Conservation (phyloP, 2,329 filamentous ascomycete genomes). For the Cyphellophora europaea region DNA sequence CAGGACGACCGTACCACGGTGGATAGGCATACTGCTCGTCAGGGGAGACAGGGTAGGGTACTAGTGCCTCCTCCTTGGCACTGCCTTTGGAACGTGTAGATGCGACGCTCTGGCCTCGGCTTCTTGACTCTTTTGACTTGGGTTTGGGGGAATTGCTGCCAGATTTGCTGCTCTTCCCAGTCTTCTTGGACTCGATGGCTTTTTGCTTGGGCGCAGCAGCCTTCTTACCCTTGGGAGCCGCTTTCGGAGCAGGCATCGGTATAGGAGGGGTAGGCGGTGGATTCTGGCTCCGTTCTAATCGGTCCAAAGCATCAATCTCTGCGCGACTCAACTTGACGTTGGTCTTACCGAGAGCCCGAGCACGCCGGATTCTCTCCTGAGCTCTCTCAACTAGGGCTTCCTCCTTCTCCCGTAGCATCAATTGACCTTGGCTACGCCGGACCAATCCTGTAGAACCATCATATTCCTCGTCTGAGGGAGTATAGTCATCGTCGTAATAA, state of each 20-base stretch:
- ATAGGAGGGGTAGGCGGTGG: conserved; percentile 42
- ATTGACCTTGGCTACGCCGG: conserved; percentile 35
- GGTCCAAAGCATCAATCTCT: conserved; percentile 72
- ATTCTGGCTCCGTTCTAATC: conserved; percentile 41
- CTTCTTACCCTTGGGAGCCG: conserved; percentile 20
- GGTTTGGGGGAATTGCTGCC: conserved; percentile 15
- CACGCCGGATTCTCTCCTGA: conserved; percentile 68
- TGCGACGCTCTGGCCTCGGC: conserved; percentile 13
- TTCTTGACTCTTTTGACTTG: conserved; percentile 8
- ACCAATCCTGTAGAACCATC: conserved; percentile 43
- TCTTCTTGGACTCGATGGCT: conserved; percentile 17
- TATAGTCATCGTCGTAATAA: conserved; percentile 40
- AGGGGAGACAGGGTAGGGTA: conserved; percentile 10
- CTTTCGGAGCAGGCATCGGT: conserved; percentile 13
- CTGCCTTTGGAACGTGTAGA: conserved; percentile 8
- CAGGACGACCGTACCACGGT: conserved; percentile 29
- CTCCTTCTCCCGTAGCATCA: conserved; percentile 57
- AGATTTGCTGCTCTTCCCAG: conserved; percentile 9
- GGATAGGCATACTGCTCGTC: conserved; percentile 36
- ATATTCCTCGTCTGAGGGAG: conserved; percentile 36
- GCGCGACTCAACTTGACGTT: conserved; percentile 73
- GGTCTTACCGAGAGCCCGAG: conserved; percentile 63
- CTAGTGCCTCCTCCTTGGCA: conserved; percentile 12
- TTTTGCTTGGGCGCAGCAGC: conserved; percentile 15
- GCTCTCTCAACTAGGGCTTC: conserved; percentile 69